These are phyloP conservation scores for Fraxinus xanthoxyloides DNA, from an alignment of 305 asterid species.

Conservation along the genomic window DNA sequence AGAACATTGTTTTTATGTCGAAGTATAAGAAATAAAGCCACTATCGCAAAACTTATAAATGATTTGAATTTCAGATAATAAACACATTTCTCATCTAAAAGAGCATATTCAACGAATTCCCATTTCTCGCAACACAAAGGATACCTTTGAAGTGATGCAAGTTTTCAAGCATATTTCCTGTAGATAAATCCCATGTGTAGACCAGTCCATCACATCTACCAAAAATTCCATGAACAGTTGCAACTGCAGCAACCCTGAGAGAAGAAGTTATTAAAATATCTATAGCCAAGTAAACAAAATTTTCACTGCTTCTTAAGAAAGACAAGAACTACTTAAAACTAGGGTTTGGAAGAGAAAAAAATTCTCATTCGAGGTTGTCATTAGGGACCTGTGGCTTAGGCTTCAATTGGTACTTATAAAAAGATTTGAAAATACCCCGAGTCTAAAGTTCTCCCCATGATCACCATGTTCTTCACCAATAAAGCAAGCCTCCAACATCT, in stretches of 20 bases:
- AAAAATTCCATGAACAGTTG: conserved; percentile 66
- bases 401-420: neutral
- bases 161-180: conserved; percentile 63
- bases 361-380: neutral
- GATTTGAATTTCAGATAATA: neutral
- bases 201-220: conserved; percentile 74
- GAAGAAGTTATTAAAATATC: conserved; percentile 15
- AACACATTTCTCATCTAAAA: neutral
- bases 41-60: neutral
- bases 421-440: conserved; percentile 45
- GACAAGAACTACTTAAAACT: neutral
- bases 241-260: conserved; percentile 58
- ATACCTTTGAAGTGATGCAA: conserved; percentile 70
- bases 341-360: neutral
- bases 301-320: neutral
- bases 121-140: neutral
- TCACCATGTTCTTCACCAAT: conserved; percentile 60
- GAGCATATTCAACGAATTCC: neutral
- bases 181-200: conserved; percentile 74
- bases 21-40: neutral
- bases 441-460: conserved; percentile 63
- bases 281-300: neutral
- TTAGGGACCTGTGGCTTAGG: neutral
- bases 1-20: neutral
- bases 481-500: conserved; percentile 79